Evolutionary conservation across 495 filamentous ascomycete species (phyloP), one percentile per base, ranked within the genome.

Genomic region (Coniosporium apollinis): DNA sequence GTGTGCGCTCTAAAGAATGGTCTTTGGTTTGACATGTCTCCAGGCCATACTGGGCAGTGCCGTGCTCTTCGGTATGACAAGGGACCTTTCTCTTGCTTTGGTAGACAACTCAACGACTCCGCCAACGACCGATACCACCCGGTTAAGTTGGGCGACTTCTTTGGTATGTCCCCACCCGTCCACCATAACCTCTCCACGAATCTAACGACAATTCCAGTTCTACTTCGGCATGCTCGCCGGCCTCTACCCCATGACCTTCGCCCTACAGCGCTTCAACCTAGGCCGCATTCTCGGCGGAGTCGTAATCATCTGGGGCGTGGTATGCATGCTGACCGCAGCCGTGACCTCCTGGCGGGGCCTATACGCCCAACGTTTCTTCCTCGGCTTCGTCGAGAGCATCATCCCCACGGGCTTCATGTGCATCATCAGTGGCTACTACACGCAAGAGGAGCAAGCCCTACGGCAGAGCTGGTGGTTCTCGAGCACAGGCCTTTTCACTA

Each of bases 201-300:
- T n/a, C n/a, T n/a, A n/a, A n/a, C n/a, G n/a, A n/a, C n/a, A n/a
- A n/a, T n/a, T n/a, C n/a, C n/a, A n/a, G n/a, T 83, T 84, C 58
- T 83, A 82, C 56, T 82, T 84, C 43, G 77, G 77, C 17, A 76
- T 79, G 74, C 62, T 84, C 10, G 72, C 67, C 1, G 79, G 78
- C 0, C 55, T 76, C 11, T 83, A 79, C 46, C 79, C 76, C 8
- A 72, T 82, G 69, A 73, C 75, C 1, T 76, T 74, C 36, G 55
- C 67, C 6, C 54, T 79, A 16, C 79, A 84, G 51, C 66, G 65
- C 32, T 79, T 79, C 51, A 60, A 67, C 39, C 60, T 68, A 1
- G 65, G 69, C n/a, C 57, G 63, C 30, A 66, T 79, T 1, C 62
- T 82, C 6, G 73, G 74, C 5, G 63, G 54, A 10, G 53, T 78